A percentile compares a stretch with the other conserved stretches of the same genome.
These are phyloP conservation scores for Pyrenopolyporus hunteri DNA, from an alignment of 495 filamentous ascomycete species.

Conservation along the genomic window DNA sequence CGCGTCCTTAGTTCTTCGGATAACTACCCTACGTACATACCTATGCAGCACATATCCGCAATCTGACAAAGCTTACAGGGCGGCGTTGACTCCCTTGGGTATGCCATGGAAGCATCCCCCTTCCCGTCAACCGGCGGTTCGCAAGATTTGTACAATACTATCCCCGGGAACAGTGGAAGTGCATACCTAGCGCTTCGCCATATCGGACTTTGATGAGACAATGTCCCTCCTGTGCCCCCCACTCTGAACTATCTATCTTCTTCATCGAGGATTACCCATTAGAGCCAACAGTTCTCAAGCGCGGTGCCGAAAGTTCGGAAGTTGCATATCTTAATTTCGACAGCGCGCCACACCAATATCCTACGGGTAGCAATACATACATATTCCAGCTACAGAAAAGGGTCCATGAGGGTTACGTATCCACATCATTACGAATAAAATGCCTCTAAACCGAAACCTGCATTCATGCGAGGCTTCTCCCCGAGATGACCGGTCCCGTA, in stretches of 20 bases:
- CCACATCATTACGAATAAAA: conserved; percentile 3
- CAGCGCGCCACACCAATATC: conserved; percentile 20
- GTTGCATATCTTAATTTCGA: conserved; percentile 26
- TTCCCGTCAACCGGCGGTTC: background rate
- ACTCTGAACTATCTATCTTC: background rate
- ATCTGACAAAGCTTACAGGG: conserved; percentile 38
- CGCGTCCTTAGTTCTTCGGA: background rate
- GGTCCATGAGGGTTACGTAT: background rate
- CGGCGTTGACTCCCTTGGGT: conserved; percentile 14
- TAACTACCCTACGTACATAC: conserved; percentile 1
- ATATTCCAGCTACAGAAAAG: conserved; percentile 1
- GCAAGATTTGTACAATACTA: conserved; percentile 3
- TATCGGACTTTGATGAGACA: conserved; percentile 30
- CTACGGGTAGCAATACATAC: conserved; percentile 7
- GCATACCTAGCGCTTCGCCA: conserved; percentile 12
- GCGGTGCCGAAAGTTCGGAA: conserved; percentile 18
- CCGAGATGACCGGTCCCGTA: conserved; percentile 4
- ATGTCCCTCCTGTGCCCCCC: conserved; percentile 29
- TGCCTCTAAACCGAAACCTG: conserved; percentile 23
- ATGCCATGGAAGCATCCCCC: conserved; percentile 7
- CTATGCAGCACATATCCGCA: conserved; percentile 12
- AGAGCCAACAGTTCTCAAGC: background rate
- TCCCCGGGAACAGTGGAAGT: conserved; percentile 6
- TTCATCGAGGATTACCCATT: conserved; percentile 4
- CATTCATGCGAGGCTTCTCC: conserved; percentile 11